Conservation (phyloP, 148 eudicot genomes). For the Amaranthus cruentus region DNA sequence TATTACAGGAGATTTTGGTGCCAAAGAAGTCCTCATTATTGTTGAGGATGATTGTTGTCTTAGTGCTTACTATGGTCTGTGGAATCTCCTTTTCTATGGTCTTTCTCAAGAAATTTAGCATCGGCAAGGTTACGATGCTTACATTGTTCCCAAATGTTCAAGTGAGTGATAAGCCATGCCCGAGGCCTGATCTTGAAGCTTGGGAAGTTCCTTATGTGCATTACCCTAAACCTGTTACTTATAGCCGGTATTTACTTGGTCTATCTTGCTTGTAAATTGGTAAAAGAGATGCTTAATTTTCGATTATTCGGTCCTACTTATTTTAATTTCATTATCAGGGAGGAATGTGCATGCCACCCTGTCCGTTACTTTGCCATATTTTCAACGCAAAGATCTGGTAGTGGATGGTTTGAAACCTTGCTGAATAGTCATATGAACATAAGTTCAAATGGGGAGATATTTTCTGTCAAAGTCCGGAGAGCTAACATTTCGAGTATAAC, state of each 20-base stretch:
- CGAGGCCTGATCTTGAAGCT: slow-evolving; percentile 33
- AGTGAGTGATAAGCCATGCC: slow-evolving; percentile 46
- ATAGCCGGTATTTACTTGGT: slow-evolving; percentile 44
- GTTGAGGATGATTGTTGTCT: slow-evolving; percentile 44
- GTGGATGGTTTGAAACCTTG: slow-evolving; percentile 96
- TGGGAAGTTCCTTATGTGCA: slow-evolving; percentile 57
- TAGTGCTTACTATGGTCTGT: slow-evolving; percentile 52
- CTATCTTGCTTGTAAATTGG: neutral
- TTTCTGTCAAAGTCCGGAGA: slow-evolving; percentile 57
- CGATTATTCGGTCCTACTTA: neutral
- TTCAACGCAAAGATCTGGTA: slow-evolving; percentile 90
- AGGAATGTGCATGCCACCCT: slow-evolving; percentile 81
- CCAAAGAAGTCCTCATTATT: slow-evolving; percentile 50
- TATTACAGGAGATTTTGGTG: slow-evolving; percentile 50
- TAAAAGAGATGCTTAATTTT: neutral
- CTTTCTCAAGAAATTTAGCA: slow-evolving; percentile 47
- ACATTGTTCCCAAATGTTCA: slow-evolving; percentile 28
- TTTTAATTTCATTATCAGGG: slow-evolving; percentile 34
- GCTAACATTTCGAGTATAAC: slow-evolving; percentile 56
- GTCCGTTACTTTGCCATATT: slow-evolving; percentile 76
- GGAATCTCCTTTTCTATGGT: slow-evolving; percentile 61
- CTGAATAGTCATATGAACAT: slow-evolving; percentile 77
- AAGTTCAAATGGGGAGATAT: slow-evolving; percentile 87
- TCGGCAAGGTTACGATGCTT: slow-evolving; percentile 6
- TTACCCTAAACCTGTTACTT: slow-evolving; percentile 69